phyloP scores from a whole-genome alignment of 257 asterid species.

The Thymus quinquecostatus region DNA sequence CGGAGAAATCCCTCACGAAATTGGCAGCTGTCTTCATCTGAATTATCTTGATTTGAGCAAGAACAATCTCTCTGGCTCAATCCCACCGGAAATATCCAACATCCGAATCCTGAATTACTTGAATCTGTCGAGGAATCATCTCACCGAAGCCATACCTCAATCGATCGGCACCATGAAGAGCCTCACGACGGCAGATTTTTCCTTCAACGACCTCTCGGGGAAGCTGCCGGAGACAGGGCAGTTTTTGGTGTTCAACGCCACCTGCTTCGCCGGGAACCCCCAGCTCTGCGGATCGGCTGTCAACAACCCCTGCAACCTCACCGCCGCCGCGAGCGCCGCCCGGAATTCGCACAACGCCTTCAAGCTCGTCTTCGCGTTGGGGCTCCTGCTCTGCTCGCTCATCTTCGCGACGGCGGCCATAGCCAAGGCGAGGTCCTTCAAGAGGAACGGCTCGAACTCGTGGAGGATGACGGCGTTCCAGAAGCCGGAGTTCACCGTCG shows the following conservation, averaged over 20 bases:
- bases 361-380: constrained; percentile 82
- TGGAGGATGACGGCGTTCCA: constrained; percentile 94
- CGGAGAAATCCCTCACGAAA: constrained; percentile 72
- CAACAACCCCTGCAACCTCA: constrained; percentile 67
- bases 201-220: constrained; percentile 84
- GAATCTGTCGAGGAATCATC: constrained; percentile 80
- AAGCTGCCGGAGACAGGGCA: constrained; percentile 86
- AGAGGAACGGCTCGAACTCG: constrained; percentile 48
- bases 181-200: constrained; percentile 90
- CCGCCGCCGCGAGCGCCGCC: constrained; percentile 25
- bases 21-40: constrained; percentile 68
- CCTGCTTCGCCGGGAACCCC: constrained; percentile 81
- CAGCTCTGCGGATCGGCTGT: constrained; percentile 70
- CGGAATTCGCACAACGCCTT: constrained; percentile 53
- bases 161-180: constrained; percentile 74
- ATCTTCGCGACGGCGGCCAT: constrained; percentile 75
- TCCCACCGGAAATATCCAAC: constrained; percentile 64
- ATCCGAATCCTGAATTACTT: constrained; percentile 72
- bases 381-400: constrained; percentile 66
- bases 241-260: constrained; percentile 71
- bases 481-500: constrained; percentile 68
- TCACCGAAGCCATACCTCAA: constrained; percentile 62
- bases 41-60: constrained; percentile 86
- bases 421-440: constrained; percentile 79
- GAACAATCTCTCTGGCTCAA: constrained; percentile 69